These are phyloP conservation scores for Aspergillus campestris DNA, from an alignment of 495 filamentous ascomycete species.

Conservation along the genomic window DNA sequence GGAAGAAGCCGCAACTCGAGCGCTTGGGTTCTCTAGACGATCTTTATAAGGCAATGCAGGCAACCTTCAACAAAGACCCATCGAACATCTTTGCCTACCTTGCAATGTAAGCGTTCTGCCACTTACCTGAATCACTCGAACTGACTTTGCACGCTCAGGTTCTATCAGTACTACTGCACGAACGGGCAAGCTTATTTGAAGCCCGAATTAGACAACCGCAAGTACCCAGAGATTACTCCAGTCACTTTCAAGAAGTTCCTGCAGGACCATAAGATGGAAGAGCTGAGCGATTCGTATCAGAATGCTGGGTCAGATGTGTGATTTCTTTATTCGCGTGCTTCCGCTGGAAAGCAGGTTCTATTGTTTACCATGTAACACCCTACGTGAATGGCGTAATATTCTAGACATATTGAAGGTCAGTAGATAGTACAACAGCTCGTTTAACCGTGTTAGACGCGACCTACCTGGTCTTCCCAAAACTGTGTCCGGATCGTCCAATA, in stretches of 20 bases:
- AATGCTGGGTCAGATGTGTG: constrained; percentile 12
- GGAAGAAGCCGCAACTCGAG: constrained; percentile 21
- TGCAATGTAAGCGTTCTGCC: background rate
- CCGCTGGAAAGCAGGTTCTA: too few species aligned
- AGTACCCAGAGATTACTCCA: constrained; percentile 24
- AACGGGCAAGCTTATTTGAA: constrained; percentile 16
- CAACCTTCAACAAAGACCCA: constrained; percentile 10
- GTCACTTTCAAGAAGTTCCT: constrained; percentile 5
- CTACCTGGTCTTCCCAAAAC: too few species aligned
- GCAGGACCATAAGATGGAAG: background rate
- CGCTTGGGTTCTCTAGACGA: constrained; percentile 24
- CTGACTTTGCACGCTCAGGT: background rate
- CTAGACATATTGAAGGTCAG: too few species aligned
- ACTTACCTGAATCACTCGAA: background rate
- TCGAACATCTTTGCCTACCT: constrained; percentile 12
- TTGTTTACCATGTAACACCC: too few species aligned
- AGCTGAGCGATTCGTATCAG: background rate
- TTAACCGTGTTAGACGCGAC: too few species aligned
- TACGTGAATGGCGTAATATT: too few species aligned
- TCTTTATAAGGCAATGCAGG: constrained; percentile 24
- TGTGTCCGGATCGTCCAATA: too few species aligned
- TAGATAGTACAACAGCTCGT: too few species aligned
- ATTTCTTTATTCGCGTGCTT: too few species aligned
- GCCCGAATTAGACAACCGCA: constrained; percentile 18
- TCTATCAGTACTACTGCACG: constrained; percentile 17